These are phyloP conservation scores for Psidium guajava DNA, from an alignment of 345 rosid genomes.

Conservation along the genomic window DNA sequence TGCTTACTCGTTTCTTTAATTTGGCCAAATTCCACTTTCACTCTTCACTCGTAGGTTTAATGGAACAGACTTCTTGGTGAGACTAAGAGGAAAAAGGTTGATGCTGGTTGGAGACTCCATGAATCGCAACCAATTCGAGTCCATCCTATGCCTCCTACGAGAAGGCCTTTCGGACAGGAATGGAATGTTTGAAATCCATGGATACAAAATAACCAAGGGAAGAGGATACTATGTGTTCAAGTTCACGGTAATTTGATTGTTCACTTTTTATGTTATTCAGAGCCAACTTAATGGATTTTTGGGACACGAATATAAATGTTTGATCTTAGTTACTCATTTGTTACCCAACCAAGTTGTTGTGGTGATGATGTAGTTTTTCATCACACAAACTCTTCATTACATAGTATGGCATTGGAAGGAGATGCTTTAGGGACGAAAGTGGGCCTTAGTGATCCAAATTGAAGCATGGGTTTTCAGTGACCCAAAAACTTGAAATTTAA, in stretches of 20 bases:
- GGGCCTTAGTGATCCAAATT: background rate
- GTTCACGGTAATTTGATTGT: conserved; percentile 39
- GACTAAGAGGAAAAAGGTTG: conserved; percentile 69
- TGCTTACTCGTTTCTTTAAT: conserved; percentile 3
- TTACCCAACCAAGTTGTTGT: background rate
- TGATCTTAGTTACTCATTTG: background rate
- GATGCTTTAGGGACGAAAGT: background rate
- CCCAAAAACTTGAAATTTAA: background rate
- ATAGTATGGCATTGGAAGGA: background rate
- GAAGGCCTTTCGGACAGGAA: conserved; percentile 57
- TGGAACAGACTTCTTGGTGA: conserved; percentile 86
- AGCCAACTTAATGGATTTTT: background rate
- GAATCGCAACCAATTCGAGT: conserved; percentile 92
- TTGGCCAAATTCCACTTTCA: conserved; percentile 1
- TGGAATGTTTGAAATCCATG: conserved; percentile 69
- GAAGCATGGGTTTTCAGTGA: background rate
- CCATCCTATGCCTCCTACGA: conserved; percentile 76
- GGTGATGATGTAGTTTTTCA: background rate
- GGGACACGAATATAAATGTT: background rate
- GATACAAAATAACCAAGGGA: conserved; percentile 74
- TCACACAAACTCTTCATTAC: background rate
- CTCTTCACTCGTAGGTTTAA: conserved; percentile 67
- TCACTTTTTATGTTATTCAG: background rate
- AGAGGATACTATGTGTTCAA: conserved; percentile 76
- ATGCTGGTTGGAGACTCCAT: conserved; percentile 94